These are phyloP conservation scores for Helicostylum pulchrum DNA, from an alignment of 192 early-diverging fungal species.

Conservation along the genomic window DNA sequence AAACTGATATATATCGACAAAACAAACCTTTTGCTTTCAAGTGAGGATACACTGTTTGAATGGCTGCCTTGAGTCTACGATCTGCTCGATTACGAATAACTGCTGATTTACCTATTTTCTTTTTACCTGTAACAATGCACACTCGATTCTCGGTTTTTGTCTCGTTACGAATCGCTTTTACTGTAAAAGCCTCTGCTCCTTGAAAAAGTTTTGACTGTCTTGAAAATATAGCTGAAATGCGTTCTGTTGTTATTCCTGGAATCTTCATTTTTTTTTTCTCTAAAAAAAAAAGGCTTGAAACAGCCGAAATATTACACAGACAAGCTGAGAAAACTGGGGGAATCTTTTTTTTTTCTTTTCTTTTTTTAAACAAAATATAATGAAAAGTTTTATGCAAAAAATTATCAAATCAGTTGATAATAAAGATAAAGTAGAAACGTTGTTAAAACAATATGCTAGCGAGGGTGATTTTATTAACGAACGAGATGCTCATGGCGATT, in stretches of 20 bases:
- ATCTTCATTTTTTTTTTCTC: background rate
- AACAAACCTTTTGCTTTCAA: background rate
- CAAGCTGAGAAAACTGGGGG: too few species aligned
- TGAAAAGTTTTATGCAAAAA: too few species aligned
- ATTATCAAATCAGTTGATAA: too few species aligned
- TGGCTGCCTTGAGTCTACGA: conserved; percentile 4
- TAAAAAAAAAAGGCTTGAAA: background rate
- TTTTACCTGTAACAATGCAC: conserved; percentile 13
- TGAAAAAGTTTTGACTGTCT: background rate
- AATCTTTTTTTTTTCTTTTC: too few species aligned
- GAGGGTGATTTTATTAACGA: conserved; percentile 1
- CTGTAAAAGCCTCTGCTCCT: background rate
- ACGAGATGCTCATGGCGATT: conserved; percentile 33
- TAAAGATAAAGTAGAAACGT: too few species aligned
- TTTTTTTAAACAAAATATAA: too few species aligned
- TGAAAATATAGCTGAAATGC: background rate
- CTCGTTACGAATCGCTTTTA: conserved; percentile 2
- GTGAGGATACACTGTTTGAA: background rate
- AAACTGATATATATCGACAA: too few species aligned
- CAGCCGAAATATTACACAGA: too few species aligned
- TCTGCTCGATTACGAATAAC: conserved; percentile 11
- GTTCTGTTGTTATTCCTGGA: conserved; percentile 8
- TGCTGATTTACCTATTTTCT: conserved; percentile 13
- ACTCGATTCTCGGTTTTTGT: background rate
- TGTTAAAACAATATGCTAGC: too few species aligned